Evolutionary conservation across 2,329 filamentous ascomycete species (phyloP).

Genomic region (Phoma herbarum): DNA sequence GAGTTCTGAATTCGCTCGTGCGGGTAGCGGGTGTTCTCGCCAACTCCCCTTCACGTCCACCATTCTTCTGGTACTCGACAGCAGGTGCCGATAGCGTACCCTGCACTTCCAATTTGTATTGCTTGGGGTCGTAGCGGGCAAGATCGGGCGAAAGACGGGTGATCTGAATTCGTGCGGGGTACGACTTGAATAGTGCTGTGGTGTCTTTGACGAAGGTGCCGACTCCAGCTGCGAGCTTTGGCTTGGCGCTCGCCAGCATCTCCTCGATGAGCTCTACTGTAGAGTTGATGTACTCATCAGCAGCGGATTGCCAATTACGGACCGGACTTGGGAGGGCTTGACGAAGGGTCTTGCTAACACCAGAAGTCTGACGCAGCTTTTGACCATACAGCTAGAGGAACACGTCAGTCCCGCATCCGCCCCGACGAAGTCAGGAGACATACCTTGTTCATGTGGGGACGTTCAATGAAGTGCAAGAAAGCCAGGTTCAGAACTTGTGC

Average conservation of each 20-base stretch:
- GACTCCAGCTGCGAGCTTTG: constrained; percentile 85
- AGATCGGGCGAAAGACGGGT: constrained; percentile 81
- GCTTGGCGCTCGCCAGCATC: constrained; percentile 82
- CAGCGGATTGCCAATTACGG: constrained; percentile 81
- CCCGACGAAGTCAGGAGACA: background rate
- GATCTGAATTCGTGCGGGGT: constrained; percentile 85
- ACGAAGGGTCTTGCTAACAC: constrained; percentile 89
- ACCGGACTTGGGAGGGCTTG: constrained; percentile 84
- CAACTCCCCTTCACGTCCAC: constrained; percentile 76
- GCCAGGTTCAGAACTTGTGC: constrained; percentile 85
- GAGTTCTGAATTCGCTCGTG: constrained; percentile 71
- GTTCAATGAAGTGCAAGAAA: constrained; percentile 93
- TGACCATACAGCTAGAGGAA: constrained; percentile 75
- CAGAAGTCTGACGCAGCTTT: constrained; percentile 83
- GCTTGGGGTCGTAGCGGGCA: constrained; percentile 78
- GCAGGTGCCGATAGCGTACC: constrained; percentile 64
- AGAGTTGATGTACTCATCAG: constrained; percentile 87
- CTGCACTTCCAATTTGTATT: constrained; percentile 80
- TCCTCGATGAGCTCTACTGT: constrained; percentile 91
- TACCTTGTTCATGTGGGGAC: constrained; percentile 86
- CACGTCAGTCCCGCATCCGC: background rate
- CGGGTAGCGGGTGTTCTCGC: constrained; percentile 72
- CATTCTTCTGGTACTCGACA: constrained; percentile 66
- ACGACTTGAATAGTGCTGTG: constrained; percentile 85
- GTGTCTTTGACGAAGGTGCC: constrained; percentile 89